These are phyloP conservation scores for Ascochyta koolunga DNA, from an alignment of 2,329 filamentous ascomycete genomes.

Conservation along the genomic window DNA sequence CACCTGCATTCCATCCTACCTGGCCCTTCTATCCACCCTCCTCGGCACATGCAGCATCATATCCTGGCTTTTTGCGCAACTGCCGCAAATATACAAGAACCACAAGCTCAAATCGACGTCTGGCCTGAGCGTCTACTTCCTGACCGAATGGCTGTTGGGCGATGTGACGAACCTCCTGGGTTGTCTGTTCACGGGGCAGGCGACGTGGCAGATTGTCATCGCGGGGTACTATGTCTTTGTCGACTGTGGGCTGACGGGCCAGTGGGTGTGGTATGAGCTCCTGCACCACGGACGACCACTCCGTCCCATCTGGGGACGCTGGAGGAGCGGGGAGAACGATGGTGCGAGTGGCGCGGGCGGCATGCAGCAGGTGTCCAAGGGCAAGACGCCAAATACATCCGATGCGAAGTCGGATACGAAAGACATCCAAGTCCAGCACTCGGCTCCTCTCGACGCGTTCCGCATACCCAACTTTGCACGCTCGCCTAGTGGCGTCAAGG, in stretches of 20 bases:
- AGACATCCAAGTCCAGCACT: constrained; percentile 29
- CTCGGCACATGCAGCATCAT: constrained; percentile 68
- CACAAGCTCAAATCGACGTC: constrained; percentile 67
- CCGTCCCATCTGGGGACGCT: constrained; percentile 43
- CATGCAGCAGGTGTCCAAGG: constrained; percentile 37
- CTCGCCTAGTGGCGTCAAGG: constrained; percentile 35
- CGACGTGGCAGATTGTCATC: constrained; percentile 69
- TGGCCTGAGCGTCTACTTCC: constrained; percentile 68
- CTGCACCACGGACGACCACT: constrained; percentile 57
- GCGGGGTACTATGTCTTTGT: constrained; percentile 71
- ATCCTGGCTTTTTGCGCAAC: constrained; percentile 72
- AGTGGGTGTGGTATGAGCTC: constrained; percentile 71
- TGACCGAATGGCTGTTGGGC: constrained; percentile 70
- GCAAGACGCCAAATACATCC: constrained; percentile 14
- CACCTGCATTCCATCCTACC: constrained; percentile 67
- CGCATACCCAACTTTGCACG: constrained; percentile 47
- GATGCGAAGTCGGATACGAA: constrained; percentile 22
- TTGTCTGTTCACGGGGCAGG: constrained; percentile 67
- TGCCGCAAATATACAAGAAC: constrained; percentile 74
- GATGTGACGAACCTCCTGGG: constrained; percentile 69
- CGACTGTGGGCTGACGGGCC: constrained; percentile 65
- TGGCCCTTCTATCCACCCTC: constrained; percentile 66
- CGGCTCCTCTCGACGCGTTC: constrained; percentile 43
- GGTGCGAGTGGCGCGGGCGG: constrained; percentile 24
- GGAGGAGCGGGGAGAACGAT: constrained; percentile 27